Evolutionary conservation across 1,139 yeast genomes (phyloP), one percentile per base, ranked within the genome.

Genomic region (Casaregolazyma lundiana): DNA sequence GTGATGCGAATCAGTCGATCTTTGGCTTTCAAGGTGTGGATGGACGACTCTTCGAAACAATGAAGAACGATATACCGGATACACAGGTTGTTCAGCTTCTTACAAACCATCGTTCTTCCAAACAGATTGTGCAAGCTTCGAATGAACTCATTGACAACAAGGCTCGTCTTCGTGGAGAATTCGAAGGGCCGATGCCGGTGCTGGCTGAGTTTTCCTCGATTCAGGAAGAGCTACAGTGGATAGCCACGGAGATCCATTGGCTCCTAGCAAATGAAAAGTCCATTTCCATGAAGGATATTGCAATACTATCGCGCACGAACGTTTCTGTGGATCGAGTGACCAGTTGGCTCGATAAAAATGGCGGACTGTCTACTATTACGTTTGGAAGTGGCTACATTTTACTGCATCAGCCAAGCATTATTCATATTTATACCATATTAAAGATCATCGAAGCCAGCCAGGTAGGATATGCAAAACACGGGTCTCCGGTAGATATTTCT

Each of bases 1-100:
- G 97, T 1, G 98, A 92, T 59, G 96, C 96, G 0, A 96, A 90
- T 63, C 97, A 92, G 64, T 82, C 95, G 57, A 92, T 92, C 19
- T 92, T 89, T 61, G 87, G 83, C 1, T 90, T 90, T 55, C 73
- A 97, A 50, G 83, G 85, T 53, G 97, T 97, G 0, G 80, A 80
- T 39, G 71, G 81, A 0, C 67, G 70, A 9, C 86, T 86, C 55
- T 88, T 90, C 57, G 67, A 67, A 26, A 70, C 70, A 11, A 83
- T 90, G 92, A 63, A 64, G 32, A 58, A 64, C 0, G 66, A 72
- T 46, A 81, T 78, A 51, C 66, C 67, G 0, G 49, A 62, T 8
- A 58, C 64, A 2, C 53, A 64, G 6, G 63, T 64, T 8, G 69
- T 82, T 1, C 65, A 73, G 3, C 69, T 92, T 49, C 70, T 72